A percentile compares a stretch with the other conserved stretches of the same genome.
Evolutionary conservation across 139 green algal genomes (phyloP).

Genomic region (Volvox africanus): DNA sequence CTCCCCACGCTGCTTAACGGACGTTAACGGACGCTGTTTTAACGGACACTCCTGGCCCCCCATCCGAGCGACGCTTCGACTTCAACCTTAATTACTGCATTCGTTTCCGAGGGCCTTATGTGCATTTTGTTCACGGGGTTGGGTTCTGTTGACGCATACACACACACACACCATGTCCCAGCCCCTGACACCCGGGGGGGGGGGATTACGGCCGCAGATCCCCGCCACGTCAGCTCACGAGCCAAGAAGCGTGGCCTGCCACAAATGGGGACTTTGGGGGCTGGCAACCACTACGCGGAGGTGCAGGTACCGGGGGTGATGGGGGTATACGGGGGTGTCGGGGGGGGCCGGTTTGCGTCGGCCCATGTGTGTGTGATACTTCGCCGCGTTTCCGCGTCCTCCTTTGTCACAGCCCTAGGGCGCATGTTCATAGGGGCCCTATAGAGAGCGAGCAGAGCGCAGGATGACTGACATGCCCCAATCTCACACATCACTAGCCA

Average conservation of each 20-base stretch:
- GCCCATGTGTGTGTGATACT: too few relatives aligned
- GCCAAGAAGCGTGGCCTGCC: slow-evolving; percentile 93
- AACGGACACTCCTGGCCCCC: too few relatives aligned
- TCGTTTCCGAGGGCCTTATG: background rate
- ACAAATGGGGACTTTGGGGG: slow-evolving; percentile 93
- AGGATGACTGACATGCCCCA: too few relatives aligned
- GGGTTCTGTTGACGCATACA: background rate
- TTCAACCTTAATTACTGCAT: background rate
- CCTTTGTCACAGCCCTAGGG: too few relatives aligned
- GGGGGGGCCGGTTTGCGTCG: background rate
- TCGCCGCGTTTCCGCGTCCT: too few relatives aligned
- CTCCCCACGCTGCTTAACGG: too few relatives aligned
- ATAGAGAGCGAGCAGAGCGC: too few relatives aligned
- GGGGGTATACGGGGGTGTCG: background rate
- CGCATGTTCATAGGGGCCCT: too few relatives aligned
- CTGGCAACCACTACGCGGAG: slow-evolving; percentile 95
- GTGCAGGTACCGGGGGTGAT: slow-evolving; percentile 63
- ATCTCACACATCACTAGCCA: too few relatives aligned
- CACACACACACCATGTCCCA: background rate
- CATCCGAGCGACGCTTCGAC: too few relatives aligned
- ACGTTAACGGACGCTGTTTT: too few relatives aligned
- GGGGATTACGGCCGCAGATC: slow-evolving; percentile 69
- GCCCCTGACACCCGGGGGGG: background rate
- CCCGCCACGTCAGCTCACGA: slow-evolving; percentile 81
- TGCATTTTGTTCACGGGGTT: too few relatives aligned